Evolutionary conservation across 2,329 filamentous ascomycete genomes (phyloP), one percentile per base, ranked within the genome.

Genomic region (Cladosporium sp.): DNA sequence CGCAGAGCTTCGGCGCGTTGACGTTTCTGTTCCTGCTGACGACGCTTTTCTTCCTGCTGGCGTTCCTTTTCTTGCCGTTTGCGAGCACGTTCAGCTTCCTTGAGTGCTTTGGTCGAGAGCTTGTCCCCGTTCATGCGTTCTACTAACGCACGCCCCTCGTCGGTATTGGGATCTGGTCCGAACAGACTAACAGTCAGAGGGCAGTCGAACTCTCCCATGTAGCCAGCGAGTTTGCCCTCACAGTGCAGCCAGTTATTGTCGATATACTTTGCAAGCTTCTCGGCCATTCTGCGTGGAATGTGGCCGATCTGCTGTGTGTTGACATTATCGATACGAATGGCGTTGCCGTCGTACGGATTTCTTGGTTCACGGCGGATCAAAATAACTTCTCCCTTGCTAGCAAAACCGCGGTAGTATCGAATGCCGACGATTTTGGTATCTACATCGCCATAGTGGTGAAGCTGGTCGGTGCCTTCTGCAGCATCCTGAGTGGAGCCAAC

Each of bases 271-370:
- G 87, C 82, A 47, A 95, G 70, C 66, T 86, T 92, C n/a, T 74
- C 70, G 1, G 83, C 88, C 18, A 88, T 62, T 1, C 69, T 73
- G 11, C 80, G 75, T 6, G 86, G 85, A 35, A 95, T 73, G 67
- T 95, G 88, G 1, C 89, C 89, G 58, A 95, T 87, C 60, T 94
- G 88, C 7, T 68, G 65, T 13, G 81, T 78, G 61, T 86, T 78
- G 12, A 91, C 86, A 65, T 93, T 94, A 59, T 86, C 77, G 1
- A 94, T 80, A 4, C 82, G 79, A 51, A 94, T 88, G 0, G 88
- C 88, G 68, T 93, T 93, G 5, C 58, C 55, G 62, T 93, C 87
- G 43, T 66, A 67, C 55, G 69, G 72, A 60, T 92, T 92, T 1
- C 67, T 61, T 1, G 85, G 83, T 61, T 92, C 84, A 61, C 87